Percentiles rank a stretch among this genome's conserved stretches.
phyloP scores from a whole-genome alignment of 2,329 filamentous ascomycete species.

The Pseudocercospora vitis region DNA sequence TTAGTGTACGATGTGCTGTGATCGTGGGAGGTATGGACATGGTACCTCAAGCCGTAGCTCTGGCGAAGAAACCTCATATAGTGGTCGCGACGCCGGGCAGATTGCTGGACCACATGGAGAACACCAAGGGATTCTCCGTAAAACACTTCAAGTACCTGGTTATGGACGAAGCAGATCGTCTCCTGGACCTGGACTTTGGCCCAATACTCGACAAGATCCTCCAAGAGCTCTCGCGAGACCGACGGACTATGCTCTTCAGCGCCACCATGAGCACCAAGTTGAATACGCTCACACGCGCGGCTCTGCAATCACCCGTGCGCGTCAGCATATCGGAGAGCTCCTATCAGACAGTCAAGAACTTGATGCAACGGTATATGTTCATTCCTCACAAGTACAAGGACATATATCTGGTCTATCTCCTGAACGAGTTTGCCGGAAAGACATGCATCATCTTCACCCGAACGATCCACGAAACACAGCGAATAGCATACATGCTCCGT shows the following conservation, averaged over 20 bases:
- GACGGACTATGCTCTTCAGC: slow-evolving; percentile 83
- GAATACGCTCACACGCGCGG: slow-evolving; percentile 86
- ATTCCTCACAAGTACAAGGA: slow-evolving; percentile 87
- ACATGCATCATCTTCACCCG: slow-evolving; percentile 86
- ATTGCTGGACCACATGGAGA: slow-evolving; percentile 87
- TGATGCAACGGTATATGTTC: slow-evolving; percentile 84
- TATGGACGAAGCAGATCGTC: slow-evolving; percentile 90
- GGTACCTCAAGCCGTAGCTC: slow-evolving; percentile 84
- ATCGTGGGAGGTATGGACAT: slow-evolving; percentile 89
- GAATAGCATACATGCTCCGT: slow-evolving; percentile 78
- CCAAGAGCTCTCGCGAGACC: slow-evolving; percentile 77
- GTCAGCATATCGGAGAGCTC: slow-evolving; percentile 80
- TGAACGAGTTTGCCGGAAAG: slow-evolving; percentile 85
- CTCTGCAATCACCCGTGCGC: slow-evolving; percentile 77
- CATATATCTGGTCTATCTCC: slow-evolving; percentile 78
- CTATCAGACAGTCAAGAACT: slow-evolving; percentile 87
- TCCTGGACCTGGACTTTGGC: slow-evolving; percentile 92
- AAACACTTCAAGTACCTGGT: slow-evolving; percentile 81
- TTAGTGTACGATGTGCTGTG: slow-evolving; percentile 82
- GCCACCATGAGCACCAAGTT: slow-evolving; percentile 94
- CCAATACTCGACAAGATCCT: slow-evolving; percentile 90
- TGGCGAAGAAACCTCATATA: slow-evolving; percentile 95
- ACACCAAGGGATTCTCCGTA: slow-evolving; percentile 92
- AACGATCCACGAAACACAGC: slow-evolving; percentile 87
- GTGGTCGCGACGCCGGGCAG: slow-evolving; percentile 89